phyloP scores from a whole-genome alignment of 202 grass and related monocot genomes.

The Elaeis oleifera region DNA sequence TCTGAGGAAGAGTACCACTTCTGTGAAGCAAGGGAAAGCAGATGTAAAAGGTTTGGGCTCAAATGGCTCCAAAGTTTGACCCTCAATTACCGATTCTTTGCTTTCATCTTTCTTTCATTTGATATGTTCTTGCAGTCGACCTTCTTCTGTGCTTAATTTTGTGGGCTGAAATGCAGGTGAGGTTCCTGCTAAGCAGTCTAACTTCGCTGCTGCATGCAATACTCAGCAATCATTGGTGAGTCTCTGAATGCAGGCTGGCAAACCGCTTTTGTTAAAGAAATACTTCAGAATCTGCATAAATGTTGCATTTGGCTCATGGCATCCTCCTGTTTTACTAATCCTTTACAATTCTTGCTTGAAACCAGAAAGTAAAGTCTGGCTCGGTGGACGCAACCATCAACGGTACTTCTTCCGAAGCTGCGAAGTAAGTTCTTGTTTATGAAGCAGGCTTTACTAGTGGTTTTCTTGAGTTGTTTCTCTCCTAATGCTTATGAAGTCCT shows the following conservation, averaged over 20 bases:
- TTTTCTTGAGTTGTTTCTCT: neutral
- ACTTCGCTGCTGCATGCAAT: conserved; percentile 10
- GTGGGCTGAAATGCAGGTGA: conserved; percentile 30
- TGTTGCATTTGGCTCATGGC: neutral
- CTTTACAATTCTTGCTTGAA: conserved; percentile 15
- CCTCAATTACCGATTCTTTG: conserved; percentile 20
- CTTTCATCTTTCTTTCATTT: conserved; percentile 8
- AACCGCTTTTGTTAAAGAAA: conserved; percentile 15
- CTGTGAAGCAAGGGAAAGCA: conserved; percentile 34
- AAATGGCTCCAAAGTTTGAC: conserved; percentile 24
- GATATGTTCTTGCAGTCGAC: neutral
- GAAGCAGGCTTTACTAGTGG: neutral
- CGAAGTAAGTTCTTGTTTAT: conserved; percentile 44
- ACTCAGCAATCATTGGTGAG: conserved; percentile 51
- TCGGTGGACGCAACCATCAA: conserved; percentile 38
- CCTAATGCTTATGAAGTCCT: too few species aligned
- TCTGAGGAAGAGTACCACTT: conserved; percentile 15
- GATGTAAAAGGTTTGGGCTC: conserved; percentile 28
- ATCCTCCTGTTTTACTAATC: conserved; percentile 15
- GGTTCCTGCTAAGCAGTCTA: conserved; percentile 26
- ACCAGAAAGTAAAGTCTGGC: conserved; percentile 58
- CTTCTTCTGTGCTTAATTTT: neutral
- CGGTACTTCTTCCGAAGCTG: conserved; percentile 38
- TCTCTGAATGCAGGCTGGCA: neutral
- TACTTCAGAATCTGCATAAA: neutral